Evolutionary conservation across 805 yeast genomes (phyloP).

Genomic region (Starmerella sirachaensis): DNA sequence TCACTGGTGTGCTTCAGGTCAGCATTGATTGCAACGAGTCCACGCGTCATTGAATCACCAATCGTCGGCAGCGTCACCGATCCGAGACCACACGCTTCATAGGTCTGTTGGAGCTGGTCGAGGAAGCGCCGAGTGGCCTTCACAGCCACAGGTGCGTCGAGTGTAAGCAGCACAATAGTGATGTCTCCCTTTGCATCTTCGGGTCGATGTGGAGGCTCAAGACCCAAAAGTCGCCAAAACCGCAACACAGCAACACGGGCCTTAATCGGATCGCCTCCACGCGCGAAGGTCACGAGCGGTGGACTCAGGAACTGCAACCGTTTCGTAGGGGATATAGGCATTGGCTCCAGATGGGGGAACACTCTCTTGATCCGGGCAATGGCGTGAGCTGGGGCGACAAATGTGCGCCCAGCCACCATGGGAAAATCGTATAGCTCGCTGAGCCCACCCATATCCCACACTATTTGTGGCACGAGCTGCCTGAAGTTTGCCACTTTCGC

Average conservation of each 20-base stretch:
- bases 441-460: slow-evolving; percentile 29
- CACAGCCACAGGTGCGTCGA: slow-evolving; percentile 13
- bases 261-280: slow-evolving; percentile 25
- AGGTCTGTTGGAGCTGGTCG: slow-evolving; percentile 24
- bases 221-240: slow-evolving; percentile 32
- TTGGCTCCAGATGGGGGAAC: slow-evolving; percentile 4
- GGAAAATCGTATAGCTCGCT: slow-evolving; percentile 13
- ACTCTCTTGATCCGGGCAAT: slow-evolving; percentile 5
- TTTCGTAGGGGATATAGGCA: neutral
- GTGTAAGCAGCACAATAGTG: slow-evolving; percentile 22
- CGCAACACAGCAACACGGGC: slow-evolving; percentile 30
- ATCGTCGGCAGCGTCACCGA: slow-evolving; percentile 20
- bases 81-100: slow-evolving; percentile 31
- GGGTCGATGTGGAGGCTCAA: slow-evolving; percentile 28
- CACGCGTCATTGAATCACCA: slow-evolving; percentile 19
- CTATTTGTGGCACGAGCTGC: slow-evolving; percentile 27
- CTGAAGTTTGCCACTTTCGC: slow-evolving; percentile 20
- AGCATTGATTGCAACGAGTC: slow-evolving; percentile 17
- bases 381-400: slow-evolving; percentile 7
- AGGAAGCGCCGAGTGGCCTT: slow-evolving; percentile 17
- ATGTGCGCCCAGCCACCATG: slow-evolving; percentile 5
- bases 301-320: slow-evolving; percentile 23
- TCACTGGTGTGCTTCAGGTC: slow-evolving; percentile 19
- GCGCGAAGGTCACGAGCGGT: slow-evolving; percentile 25
- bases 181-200: slow-evolving; percentile 5